phyloP scores from a whole-genome alignment of 2,329 filamentous ascomycete genomes.

The Orbilia ellipsospora region DNA sequence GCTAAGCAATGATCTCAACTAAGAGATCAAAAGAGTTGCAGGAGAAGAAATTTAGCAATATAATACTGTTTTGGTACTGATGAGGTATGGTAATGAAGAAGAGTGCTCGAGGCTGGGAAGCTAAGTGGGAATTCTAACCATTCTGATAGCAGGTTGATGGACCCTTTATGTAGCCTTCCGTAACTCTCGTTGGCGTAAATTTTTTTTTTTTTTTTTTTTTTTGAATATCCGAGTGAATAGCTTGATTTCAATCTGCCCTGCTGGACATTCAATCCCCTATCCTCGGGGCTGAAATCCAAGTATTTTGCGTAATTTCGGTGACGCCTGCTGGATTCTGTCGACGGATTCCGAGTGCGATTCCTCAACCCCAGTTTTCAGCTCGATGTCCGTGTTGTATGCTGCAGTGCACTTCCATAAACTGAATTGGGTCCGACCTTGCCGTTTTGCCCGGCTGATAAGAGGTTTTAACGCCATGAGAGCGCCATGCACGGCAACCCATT shows the following conservation, averaged over 20 bases:
- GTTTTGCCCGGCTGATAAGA: conserved; percentile 14
- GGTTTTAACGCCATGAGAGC: conserved; percentile 14
- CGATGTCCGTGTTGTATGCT: neutral
- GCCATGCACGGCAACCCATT: conserved; percentile 18
- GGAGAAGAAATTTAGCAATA: neutral
- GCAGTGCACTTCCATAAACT: conserved; percentile 7
- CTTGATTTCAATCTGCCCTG: neutral
- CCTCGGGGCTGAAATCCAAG: conserved; percentile 6
- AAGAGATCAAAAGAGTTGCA: neutral
- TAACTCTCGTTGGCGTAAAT: neutral
- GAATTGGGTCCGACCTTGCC: neutral
- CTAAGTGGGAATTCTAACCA: neutral
- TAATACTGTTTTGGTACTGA: neutral
- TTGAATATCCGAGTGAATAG: neutral
- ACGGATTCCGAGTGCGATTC: conserved; percentile 15
- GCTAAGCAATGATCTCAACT: conserved; percentile 1
- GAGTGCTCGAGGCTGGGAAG: neutral
- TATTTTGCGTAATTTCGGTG: neutral
- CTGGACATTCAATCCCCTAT: neutral
- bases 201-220: no score
- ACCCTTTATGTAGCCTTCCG: neutral
- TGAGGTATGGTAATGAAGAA: neutral
- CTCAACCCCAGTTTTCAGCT: neutral
- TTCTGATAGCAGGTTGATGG: neutral
- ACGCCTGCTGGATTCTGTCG: neutral